These are phyloP conservation scores for Rhizopogon salebrosus DNA, from an alignment of 768 basidiomycete species.

Conservation along the genomic window DNA sequence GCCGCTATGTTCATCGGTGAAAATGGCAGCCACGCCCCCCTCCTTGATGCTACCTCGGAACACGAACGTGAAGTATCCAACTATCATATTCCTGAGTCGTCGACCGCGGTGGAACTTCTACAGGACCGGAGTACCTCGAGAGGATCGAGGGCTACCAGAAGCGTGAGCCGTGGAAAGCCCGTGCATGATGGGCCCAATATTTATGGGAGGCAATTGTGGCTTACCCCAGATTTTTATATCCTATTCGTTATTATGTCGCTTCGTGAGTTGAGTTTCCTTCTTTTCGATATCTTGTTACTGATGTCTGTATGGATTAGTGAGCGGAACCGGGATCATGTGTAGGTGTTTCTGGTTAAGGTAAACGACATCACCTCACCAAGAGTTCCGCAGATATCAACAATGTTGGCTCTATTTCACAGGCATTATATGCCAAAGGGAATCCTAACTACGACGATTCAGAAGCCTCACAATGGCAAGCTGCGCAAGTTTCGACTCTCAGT, in stretches of 20 bases:
- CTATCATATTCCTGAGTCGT: slow-evolving; percentile 15
- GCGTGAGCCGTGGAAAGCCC: background rate
- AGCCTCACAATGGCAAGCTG: slow-evolving; percentile 72
- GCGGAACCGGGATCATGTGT: slow-evolving; percentile 78
- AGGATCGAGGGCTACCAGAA: background rate
- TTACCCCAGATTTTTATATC: slow-evolving; percentile 58
- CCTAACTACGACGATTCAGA: slow-evolving; percentile 60
- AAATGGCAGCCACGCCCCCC: slow-evolving; percentile 20
- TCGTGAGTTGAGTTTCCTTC: slow-evolving; percentile 35
- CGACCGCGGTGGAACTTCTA: slow-evolving; percentile 20
- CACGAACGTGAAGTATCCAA: slow-evolving; percentile 12
- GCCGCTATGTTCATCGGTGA: slow-evolving; percentile 19
- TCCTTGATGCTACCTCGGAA: slow-evolving; percentile 14
- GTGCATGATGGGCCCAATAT: slow-evolving; percentile 40
- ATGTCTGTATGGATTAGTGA: slow-evolving; percentile 35
- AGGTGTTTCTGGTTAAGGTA: slow-evolving; percentile 15
- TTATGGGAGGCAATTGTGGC: slow-evolving; percentile 46
- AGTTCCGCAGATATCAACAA: slow-evolving; percentile 68
- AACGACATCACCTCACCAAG: slow-evolving; percentile 2
- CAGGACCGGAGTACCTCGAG: slow-evolving; percentile 3
- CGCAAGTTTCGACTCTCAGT: slow-evolving; percentile 81
- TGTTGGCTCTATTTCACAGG: slow-evolving; percentile 74
- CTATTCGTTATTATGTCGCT: slow-evolving; percentile 51
- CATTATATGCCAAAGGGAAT: slow-evolving; percentile 55
- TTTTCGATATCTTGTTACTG: background rate